Conservation (phyloP, 1,284 basidiomycete species). For the Sporisorium exsertum region DNA sequence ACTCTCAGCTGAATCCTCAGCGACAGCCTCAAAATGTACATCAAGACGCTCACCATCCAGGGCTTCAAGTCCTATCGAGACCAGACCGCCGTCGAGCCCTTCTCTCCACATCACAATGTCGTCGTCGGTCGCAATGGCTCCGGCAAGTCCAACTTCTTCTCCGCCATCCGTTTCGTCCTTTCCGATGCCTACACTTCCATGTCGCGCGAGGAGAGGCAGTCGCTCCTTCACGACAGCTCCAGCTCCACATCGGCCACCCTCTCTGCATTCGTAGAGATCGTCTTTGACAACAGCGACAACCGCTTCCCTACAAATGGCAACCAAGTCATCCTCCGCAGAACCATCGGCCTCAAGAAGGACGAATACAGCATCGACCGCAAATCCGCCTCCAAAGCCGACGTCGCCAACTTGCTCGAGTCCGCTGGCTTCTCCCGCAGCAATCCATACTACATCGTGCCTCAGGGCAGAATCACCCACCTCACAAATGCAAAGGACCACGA, state of each 20-base stretch:
- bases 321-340: constrained; percentile 71
- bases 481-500: constrained; percentile 98
- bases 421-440: constrained; percentile 97
- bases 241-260: constrained; percentile 84
- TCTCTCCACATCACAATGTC: constrained; percentile 70
- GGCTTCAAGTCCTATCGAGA: constrained; percentile 95
- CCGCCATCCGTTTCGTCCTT: constrained; percentile 90
- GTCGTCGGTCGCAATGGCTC: constrained; percentile 69
- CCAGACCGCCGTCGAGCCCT: constrained; percentile 74
- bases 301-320: constrained; percentile 75
- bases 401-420: constrained; percentile 75
- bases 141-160: constrained; percentile 70
- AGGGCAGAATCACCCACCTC: constrained; percentile 95
- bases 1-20: neutral
- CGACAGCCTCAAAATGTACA: constrained; percentile 39
- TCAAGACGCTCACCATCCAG: constrained; percentile 66
- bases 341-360: constrained; percentile 98
- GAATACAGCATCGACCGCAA: constrained; percentile 98
- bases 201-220: constrained; percentile 90
- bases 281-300: constrained; percentile 74
- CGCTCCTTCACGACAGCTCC: constrained; percentile 91
- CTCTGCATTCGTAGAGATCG: constrained; percentile 84
- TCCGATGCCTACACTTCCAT: constrained; percentile 97
- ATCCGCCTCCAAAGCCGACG: constrained; percentile 93
- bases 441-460: constrained; percentile 98